Evolutionary conservation across 2,329 filamentous ascomycete genomes (phyloP).

Genomic region (Colletotrichum coccodes): DNA sequence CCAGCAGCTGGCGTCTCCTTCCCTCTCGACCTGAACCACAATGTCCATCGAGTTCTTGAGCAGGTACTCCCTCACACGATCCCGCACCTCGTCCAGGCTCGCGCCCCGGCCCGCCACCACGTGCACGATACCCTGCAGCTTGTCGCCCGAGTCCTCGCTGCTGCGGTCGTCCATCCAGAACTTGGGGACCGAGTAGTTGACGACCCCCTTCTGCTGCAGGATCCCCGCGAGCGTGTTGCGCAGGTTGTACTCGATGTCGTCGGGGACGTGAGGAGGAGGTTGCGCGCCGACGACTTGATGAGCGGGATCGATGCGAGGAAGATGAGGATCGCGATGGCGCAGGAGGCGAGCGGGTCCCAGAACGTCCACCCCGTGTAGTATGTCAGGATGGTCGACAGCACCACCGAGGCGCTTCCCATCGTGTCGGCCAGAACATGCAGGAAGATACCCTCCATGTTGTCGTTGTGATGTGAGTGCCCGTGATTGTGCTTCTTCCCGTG

Average conservation of each 20-base stretch:
- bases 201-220: slow-evolving; percentile 83
- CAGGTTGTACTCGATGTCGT: slow-evolving; percentile 86
- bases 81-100: slow-evolving; percentile 84
- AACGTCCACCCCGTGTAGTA: slow-evolving; percentile 90
- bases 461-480: slow-evolving; percentile 73
- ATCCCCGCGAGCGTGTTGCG: slow-evolving; percentile 88
- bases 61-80: slow-evolving; percentile 79
- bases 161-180: slow-evolving; percentile 87
- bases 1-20: slow-evolving; percentile 77
- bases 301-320: slow-evolving; percentile 92
- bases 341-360: slow-evolving; percentile 94
- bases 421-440: slow-evolving; percentile 95
- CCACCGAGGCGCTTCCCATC: slow-evolving; percentile 92
- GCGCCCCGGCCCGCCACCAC: slow-evolving; percentile 78
- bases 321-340: slow-evolving; percentile 92
- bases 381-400: slow-evolving; percentile 88
- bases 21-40: slow-evolving; percentile 87
- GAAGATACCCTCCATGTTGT: slow-evolving; percentile 98
- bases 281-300: slow-evolving; percentile 84
- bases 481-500: slow-evolving; percentile 53
- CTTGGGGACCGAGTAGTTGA: slow-evolving; percentile 85
- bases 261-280: slow-evolving; percentile 85
- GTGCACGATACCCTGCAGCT: slow-evolving; percentile 86
- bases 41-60: slow-evolving; percentile 79
- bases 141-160: slow-evolving; percentile 50